Evolutionary conservation across 306 rosid species (phyloP).

Genomic region (Medicago lupulina): DNA sequence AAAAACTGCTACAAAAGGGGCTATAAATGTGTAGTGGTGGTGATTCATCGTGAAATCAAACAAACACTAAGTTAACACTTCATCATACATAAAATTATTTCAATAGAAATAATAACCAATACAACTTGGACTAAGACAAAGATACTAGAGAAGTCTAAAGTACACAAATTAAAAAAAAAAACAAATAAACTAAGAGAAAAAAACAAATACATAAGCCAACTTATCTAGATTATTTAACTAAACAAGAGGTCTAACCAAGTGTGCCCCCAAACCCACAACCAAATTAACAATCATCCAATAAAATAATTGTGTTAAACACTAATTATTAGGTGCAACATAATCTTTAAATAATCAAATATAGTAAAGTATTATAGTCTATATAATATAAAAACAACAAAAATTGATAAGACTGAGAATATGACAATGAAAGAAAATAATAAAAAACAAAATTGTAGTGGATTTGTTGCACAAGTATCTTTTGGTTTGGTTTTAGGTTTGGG

Average conservation of each 20-base stretch:
- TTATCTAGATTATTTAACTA: neutral
- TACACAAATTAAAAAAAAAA: neutral
- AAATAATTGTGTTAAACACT: conserved; percentile 36
- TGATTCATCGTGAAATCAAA: too few relatives aligned
- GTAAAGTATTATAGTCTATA: neutral
- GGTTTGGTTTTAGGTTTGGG: conserved; percentile 26
- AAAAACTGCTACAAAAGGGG: too few relatives aligned
- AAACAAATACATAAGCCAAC: neutral
- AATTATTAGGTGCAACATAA: conserved; percentile 42
- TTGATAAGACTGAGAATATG: conserved; percentile 58
- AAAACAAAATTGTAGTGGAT: conserved; percentile 33
- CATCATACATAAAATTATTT: too few relatives aligned
- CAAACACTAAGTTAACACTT: too few relatives aligned
- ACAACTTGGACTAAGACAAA: conserved; percentile 34
- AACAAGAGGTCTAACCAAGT: neutral
- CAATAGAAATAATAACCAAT: too few relatives aligned
- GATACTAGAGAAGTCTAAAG: neutral
- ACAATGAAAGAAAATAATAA: conserved; percentile 72
- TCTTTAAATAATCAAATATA: conserved; percentile 12
- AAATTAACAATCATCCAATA: conserved; percentile 1
- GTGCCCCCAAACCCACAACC: conserved; percentile 41
- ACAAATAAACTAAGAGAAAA: neutral
- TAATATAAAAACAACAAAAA: conserved; percentile 30
- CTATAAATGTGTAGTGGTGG: too few relatives aligned
- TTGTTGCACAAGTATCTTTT: conserved; percentile 39